phyloP scores from a whole-genome alignment of 495 filamentous ascomycete genomes.

The Tuber umbilicatum region DNA sequence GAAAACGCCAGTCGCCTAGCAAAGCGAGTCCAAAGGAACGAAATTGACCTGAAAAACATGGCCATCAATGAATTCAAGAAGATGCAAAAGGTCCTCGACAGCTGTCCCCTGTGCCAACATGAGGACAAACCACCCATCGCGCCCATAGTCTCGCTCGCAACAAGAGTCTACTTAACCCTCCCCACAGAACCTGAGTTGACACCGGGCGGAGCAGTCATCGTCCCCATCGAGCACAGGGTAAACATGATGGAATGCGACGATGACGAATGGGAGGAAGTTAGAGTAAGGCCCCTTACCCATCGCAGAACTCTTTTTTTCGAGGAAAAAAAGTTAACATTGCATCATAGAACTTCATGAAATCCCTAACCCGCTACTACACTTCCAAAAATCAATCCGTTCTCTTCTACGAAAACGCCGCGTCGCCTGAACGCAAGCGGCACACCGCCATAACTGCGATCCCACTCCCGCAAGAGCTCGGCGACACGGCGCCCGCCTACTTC shows the following conservation, averaged over 20 bases:
- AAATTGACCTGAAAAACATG: slow-evolving; percentile 79
- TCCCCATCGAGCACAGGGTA: slow-evolving; percentile 77
- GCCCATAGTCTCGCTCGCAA: slow-evolving; percentile 81
- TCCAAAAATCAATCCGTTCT: slow-evolving; percentile 82
- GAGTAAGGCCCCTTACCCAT: slow-evolving; percentile 42
- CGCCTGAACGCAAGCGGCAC: slow-evolving; percentile 69
- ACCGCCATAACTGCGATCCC: slow-evolving; percentile 82
- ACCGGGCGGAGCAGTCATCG: slow-evolving; percentile 74
- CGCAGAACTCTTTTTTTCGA: neutral
- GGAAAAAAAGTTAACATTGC: neutral
- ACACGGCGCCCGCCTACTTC: slow-evolving; percentile 91
- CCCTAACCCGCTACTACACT: slow-evolving; percentile 84
- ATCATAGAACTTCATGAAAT: slow-evolving; percentile 87
- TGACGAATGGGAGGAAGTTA: slow-evolving; percentile 98
- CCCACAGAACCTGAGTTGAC: slow-evolving; percentile 85
- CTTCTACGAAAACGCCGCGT: slow-evolving; percentile 95
- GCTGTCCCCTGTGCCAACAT: slow-evolving; percentile 85
- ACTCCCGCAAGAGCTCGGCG: slow-evolving; percentile 76
- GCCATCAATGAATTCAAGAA: slow-evolving; percentile 85
- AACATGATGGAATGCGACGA: slow-evolving; percentile 97
- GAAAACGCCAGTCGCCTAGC: slow-evolving; percentile 90
- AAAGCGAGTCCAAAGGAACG: slow-evolving; percentile 78
- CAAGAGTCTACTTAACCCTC: slow-evolving; percentile 78
- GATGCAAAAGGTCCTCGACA: slow-evolving; percentile 80
- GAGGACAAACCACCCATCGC: slow-evolving; percentile 84